Base-by-base conservation (phyloP, 2,329 filamentous ascomycete genomes). In the Eutypella sp. region DNA sequence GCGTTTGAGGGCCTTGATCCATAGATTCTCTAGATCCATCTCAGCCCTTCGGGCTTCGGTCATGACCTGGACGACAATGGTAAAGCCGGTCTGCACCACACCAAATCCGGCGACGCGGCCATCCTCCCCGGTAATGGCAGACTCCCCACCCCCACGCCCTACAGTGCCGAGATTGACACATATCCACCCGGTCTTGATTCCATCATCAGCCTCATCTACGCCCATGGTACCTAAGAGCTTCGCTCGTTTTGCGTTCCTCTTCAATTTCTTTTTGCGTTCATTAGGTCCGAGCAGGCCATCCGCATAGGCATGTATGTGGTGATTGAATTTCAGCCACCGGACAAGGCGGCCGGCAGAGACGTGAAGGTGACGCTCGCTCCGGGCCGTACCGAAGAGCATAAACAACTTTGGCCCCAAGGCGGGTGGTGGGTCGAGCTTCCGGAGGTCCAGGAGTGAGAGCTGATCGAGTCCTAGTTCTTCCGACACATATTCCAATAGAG, bases 181-280 rank as follows among this genome's bases (percentile, higher is more conserved):
- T 18, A 99, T 86, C 93, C 93, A 99, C 9, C 90, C 91, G 1
- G 92, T 96, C 11, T 86, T 84, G 43, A 96, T 87, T 2, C 91
- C 92, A 60, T 96, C 89, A 56, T 96, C 91, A 2, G 77, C 71
- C 40, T 77, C 78, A 13, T 76, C 75, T 10, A 80, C 79, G 5
- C 80, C 73, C 40, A 78, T 79, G 48, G 79, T 86, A 13, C 87
- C 89, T 55, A 95, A 71, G 49, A 96, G 72, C 64, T 89, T 89
- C 25, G 89, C 87, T 56, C 86, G 84, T 63, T 89, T 88, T 7
- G 87, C 83, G 63, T 91, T 85, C 36, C 93, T 77, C 29, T 85
- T 76, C 51, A 96, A 68, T 63, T 92, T 95, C 42, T 90, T 82
- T 67, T 95, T 96, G 47, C 97, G 71, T 68, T 97, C 91, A 53